phyloP scores from a whole-genome alignment of 345 rosid species.

The Durio zibethinus region DNA sequence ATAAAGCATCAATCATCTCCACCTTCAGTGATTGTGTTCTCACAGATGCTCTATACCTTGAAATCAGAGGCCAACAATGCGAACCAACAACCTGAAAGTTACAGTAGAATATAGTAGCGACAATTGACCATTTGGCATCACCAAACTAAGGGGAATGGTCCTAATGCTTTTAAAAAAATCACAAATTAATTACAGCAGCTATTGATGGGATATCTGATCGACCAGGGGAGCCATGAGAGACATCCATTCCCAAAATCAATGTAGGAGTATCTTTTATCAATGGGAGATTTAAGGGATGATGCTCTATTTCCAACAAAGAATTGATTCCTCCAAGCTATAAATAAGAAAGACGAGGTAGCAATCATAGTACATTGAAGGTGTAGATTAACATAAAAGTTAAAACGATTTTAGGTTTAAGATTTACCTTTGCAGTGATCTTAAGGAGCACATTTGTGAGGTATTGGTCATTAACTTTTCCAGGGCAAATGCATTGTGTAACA shows the following conservation, averaged over 20 bases:
- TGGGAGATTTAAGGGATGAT: constrained; percentile 40
- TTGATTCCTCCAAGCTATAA: constrained; percentile 90
- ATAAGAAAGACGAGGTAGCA: constrained; percentile 15
- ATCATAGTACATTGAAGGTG: background rate
- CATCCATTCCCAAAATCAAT: constrained; percentile 95
- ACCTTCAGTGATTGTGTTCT: constrained; percentile 75
- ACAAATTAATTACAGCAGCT: constrained; percentile 58
- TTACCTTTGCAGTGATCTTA: constrained; percentile 87
- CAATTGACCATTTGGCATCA: background rate
- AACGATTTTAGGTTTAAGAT: constrained; percentile 10
- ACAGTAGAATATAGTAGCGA: constrained; percentile 1
- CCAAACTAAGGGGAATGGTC: background rate
- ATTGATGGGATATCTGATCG: constrained; percentile 66
- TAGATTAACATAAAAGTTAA: background rate
- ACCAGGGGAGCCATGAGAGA: constrained; percentile 92
- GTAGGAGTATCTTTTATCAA: constrained; percentile 67
- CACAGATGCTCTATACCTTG: constrained; percentile 87
- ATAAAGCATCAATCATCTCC: constrained; percentile 88
- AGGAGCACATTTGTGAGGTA: constrained; percentile 86
- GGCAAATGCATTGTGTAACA: constrained; percentile 79
- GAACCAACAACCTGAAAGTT: constrained; percentile 86
- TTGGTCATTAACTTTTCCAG: constrained; percentile 64
- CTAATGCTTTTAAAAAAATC: background rate
- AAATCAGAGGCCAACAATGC: constrained; percentile 67
- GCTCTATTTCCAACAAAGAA: constrained; percentile 72